Evolutionary conservation across 2,329 filamentous ascomycete genomes (phyloP).

Genomic region (Alternaria longipes): DNA sequence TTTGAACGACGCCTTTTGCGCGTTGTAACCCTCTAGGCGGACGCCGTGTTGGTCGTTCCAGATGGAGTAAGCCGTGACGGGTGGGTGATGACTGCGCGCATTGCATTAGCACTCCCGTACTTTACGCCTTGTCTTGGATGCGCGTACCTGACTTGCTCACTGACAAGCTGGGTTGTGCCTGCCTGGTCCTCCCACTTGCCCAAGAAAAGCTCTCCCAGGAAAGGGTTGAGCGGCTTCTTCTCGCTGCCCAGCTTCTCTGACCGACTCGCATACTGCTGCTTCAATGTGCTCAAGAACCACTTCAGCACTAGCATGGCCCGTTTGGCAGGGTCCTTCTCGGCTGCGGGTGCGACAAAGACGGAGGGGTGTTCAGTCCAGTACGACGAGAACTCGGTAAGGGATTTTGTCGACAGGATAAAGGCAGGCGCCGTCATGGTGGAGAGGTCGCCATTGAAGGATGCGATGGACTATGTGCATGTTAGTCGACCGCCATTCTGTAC

Average conservation of each 20-base stretch:
- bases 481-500: not conserved
- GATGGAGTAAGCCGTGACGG: constrained; percentile 93
- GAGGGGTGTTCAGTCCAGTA: constrained; percentile 66
- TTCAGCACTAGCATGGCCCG: constrained; percentile 88
- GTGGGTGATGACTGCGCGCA: constrained; percentile 77
- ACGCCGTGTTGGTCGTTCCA: constrained; percentile 86
- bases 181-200: constrained; percentile 86
- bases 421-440: constrained; percentile 65
- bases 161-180: constrained; percentile 85
- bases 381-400: constrained; percentile 65
- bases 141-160: constrained; percentile 84
- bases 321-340: constrained; percentile 80
- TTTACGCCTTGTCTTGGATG: not conserved
- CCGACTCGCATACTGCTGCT: constrained; percentile 79
- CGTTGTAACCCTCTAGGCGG: constrained; percentile 83
- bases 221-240: constrained; percentile 98
- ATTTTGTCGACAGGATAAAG: constrained; percentile 64
- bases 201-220: constrained; percentile 92
- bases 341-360: constrained; percentile 82
- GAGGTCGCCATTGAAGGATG: constrained; percentile 65
- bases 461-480: constrained; percentile 55
- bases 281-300: constrained; percentile 94
- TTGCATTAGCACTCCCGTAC: constrained; percentile 14
- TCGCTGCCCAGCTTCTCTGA: constrained; percentile 88
- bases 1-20: constrained; percentile 93